Base-by-base conservation (phyloP, 148 eudicot genomes). In the Amaranthus palmeri region DNA sequence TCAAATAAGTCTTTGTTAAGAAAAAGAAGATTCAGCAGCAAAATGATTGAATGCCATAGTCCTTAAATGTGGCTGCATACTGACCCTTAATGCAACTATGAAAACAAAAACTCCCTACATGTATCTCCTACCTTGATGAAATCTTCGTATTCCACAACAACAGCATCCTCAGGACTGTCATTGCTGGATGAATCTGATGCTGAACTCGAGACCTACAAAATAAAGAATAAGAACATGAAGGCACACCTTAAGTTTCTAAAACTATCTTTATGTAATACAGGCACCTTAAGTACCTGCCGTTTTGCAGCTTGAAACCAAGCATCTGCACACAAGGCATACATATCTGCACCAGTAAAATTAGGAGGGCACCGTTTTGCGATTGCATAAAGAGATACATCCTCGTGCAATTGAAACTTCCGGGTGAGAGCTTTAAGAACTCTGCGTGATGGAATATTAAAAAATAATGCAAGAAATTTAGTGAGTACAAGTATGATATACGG, bases 221-320 rank as follows among this genome's bases (percentile, higher is more conserved):
- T 7, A 55, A 61, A 67, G 25, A 65, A 61, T 18, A 61, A 72
- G 67, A 51, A 65, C 40, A 68, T 66, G 15, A 42, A 72, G 64
- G 40, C 58, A 45, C 42, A 49, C 3, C n/a, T 5, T n/a, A 70
- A 46, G 25, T 76, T 13, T 14, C 11, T 60, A 41, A 49, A 9
- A 80, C 15, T 48, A 64, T 63, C 45, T 72, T 18, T 57, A 45
- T 13, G 42, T 3, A 70, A 55, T 46, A 18, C n/a, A 73, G 9
- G 18, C 17, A 14, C 15, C 63, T 51, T 65, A 54, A 52, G 18
- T 75, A 95, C 98, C 92, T 86, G 85, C 71, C 92, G 87, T 81
- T 89, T 95, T 60, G 98, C 98, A 84, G 98, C 96, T 73, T 84
- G 83, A 76, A 95, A 95, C 98, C 98, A 95, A 72, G 97, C 97